Evolutionary conservation across 306 rosid genomes (phyloP).

Genomic region (Ochetophila trinervis): DNA sequence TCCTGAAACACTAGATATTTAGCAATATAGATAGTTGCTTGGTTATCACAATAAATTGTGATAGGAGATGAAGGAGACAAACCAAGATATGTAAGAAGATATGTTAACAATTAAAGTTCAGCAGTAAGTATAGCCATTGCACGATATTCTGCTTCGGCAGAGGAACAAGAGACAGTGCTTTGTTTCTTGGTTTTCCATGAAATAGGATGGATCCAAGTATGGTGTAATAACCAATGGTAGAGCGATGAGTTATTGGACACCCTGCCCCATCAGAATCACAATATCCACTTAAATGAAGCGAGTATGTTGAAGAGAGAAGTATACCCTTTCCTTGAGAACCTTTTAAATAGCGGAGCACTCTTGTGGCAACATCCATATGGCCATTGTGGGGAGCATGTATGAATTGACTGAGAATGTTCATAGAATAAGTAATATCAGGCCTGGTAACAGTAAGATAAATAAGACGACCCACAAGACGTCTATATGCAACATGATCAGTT

Average conservation of each 20-base stretch:
- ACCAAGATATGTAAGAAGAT: too few species aligned
- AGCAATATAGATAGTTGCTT: too few species aligned
- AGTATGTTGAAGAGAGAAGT: neutral
- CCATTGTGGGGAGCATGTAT: too few species aligned
- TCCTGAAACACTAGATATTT: too few species aligned
- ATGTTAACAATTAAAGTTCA: too few species aligned
- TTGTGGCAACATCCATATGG: too few species aligned
- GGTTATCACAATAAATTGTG: too few species aligned
- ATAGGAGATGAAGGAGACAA: too few species aligned
- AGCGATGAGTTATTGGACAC: neutral
- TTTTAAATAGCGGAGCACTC: too few species aligned
- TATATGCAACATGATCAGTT: neutral
- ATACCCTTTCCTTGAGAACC: neutral
- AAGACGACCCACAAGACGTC: neutral
- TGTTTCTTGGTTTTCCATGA: slow-evolving; percentile 6
- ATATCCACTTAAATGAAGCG: neutral
- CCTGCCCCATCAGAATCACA: neutral
- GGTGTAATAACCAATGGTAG: neutral
- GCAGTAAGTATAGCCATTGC: neutral
- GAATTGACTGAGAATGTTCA: neutral
- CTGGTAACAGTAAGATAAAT: neutral
- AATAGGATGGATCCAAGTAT: neutral
- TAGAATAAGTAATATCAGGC: neutral
- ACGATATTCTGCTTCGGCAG: neutral
- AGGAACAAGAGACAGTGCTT: neutral